Base-by-base conservation (phyloP, 163 green algal genomes). In the Coccomyxa subellipsoidea region DNA sequence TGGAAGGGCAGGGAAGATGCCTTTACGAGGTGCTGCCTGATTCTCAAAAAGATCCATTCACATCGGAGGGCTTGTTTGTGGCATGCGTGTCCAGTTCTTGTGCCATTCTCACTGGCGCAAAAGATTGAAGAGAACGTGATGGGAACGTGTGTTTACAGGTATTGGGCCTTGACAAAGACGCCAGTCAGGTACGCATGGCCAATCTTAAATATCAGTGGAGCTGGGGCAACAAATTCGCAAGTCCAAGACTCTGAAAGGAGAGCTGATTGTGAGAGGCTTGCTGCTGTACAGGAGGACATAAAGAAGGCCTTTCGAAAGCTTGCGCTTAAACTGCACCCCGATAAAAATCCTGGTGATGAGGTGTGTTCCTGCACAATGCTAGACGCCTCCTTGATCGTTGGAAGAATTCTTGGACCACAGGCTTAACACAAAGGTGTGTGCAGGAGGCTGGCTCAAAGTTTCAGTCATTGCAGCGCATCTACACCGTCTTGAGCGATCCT, bases 401-500 rank as follows among this genome's bases (percentile, higher is more conserved):
- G 12, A 12, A 27, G 29, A 47, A n/a, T n/a, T n/a, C n/a, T n/a
- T n/a, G n/a, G n/a, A n/a, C n/a, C n/a, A n/a, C n/a, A n/a, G n/a
- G n/a, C n/a, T n/a, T n/a, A n/a, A n/a, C n/a, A n/a, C n/a, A n/a
- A n/a, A n/a, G n/a, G n/a, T 36, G 40, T 38, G 29, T 70, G 38
- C 85, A 95, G 84, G 84, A 89, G 7, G 95, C 95, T 3, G 93
- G 90, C 0, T 83, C 84, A 0, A 93, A 93, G 32, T 98, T 98
- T 83, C 95, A 98, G 83, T 90, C 91, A 0, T 84, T 98, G 83
- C 93, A 98, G 76, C 90, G 91, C 25, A 88, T 98, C 38, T 98
- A 97, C 80, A 86, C 80, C 2, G 90, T 98, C 8, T 83, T 98
- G 15, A 85, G 88, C 15, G 91, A 98, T 82, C 79, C 88, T 10